Percentiles rank a stretch among this genome's conserved stretches.
phyloP scores from a whole-genome alignment of 2,329 filamentous ascomycete species.

The Ophiostoma tasmaniense region DNA sequence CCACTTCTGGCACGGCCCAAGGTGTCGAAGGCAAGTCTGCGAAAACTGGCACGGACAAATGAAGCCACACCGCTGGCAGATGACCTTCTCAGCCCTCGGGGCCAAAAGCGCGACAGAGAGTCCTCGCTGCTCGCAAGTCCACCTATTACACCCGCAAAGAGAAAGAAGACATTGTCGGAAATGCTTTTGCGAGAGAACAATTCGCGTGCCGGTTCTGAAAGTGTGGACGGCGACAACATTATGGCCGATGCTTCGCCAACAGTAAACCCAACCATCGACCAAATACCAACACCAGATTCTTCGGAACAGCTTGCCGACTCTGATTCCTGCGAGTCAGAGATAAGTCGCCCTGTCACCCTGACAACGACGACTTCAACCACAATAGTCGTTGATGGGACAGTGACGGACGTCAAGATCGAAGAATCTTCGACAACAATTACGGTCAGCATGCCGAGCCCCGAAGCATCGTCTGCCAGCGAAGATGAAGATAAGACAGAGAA shows the following conservation, averaged over 20 bases:
- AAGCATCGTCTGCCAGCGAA: conserved; percentile 10
- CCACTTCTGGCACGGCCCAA: conserved; percentile 49
- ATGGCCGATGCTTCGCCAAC: not conserved
- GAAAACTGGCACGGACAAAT: conserved; percentile 5
- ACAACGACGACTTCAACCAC: conserved; percentile 1
- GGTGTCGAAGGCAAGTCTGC: conserved; percentile 34
- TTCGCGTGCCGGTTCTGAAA: conserved; percentile 27
- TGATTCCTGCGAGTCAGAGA: conserved; percentile 8
- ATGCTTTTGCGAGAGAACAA: conserved; percentile 22
- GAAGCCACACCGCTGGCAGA: conserved; percentile 11
- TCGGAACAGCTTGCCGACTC: conserved; percentile 5
- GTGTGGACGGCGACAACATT: not conserved
- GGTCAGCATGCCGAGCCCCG: conserved; percentile 15
- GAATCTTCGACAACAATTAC: not conserved
- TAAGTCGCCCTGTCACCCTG: not conserved
- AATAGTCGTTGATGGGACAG: conserved; percentile 5
- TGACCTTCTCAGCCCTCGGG: conserved; percentile 13
- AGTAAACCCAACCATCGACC: conserved; percentile 17
- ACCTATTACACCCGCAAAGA: conserved; percentile 48
- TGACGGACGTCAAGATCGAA: conserved; percentile 7
- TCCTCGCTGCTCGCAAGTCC: conserved; percentile 43
- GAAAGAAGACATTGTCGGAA: conserved; percentile 30
- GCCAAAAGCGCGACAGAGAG: conserved; percentile 33
- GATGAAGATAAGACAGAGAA: conserved; percentile 10
- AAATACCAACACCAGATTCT: conserved; percentile 17